Percentiles rank a stretch among this genome's conserved stretches.
Conservation (phyloP, 2,329 filamentous ascomycete genomes). For the Akanthomyces muscarius region DNA sequence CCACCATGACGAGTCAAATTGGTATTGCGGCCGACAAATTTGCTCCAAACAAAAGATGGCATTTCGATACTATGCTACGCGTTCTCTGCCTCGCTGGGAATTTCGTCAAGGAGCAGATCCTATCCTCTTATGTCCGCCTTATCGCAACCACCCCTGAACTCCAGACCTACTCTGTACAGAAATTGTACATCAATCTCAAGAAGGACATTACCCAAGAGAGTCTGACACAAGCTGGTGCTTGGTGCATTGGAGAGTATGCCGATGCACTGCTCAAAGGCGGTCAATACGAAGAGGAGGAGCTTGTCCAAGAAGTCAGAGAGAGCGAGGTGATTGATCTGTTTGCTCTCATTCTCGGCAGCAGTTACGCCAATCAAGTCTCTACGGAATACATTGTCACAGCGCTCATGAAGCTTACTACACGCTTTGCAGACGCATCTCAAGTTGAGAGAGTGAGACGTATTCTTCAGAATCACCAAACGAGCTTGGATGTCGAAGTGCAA, state of each 20-base stretch:
- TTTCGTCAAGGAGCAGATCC: conserved; percentile 95
- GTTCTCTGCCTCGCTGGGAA: conserved; percentile 92
- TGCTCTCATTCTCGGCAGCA: conserved; percentile 86
- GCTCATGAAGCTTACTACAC: conserved; percentile 89
- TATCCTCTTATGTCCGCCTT: conserved; percentile 92
- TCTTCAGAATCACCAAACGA: conserved; percentile 73
- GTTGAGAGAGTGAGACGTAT: conserved; percentile 79
- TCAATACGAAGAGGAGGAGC: conserved; percentile 89
- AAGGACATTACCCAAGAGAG: conserved; percentile 98
- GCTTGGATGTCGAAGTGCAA: conserved; percentile 91
- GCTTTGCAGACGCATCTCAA: conserved; percentile 78
- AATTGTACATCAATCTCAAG: conserved; percentile 84
- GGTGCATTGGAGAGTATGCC: conserved; percentile 97
- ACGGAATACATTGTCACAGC: conserved; percentile 96
- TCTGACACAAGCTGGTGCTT: conserved; percentile 85
- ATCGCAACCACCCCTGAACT: conserved; percentile 92
- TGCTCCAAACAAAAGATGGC: conserved; percentile 96
- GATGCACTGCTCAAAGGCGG: conserved; percentile 85
- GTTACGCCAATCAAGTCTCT: conserved; percentile 83
- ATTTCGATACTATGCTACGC: conserved; percentile 94
- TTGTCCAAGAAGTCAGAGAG: conserved; percentile 76
- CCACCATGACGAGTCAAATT: conserved; percentile 96
- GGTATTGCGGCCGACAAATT: conserved; percentile 95
- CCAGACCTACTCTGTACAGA: conserved; percentile 95
- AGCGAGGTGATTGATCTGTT: conserved; percentile 92